These are phyloP conservation scores for Colletotrichum sp. DNA, from an alignment of 2,329 filamentous ascomycete genomes.

Conservation along the genomic window DNA sequence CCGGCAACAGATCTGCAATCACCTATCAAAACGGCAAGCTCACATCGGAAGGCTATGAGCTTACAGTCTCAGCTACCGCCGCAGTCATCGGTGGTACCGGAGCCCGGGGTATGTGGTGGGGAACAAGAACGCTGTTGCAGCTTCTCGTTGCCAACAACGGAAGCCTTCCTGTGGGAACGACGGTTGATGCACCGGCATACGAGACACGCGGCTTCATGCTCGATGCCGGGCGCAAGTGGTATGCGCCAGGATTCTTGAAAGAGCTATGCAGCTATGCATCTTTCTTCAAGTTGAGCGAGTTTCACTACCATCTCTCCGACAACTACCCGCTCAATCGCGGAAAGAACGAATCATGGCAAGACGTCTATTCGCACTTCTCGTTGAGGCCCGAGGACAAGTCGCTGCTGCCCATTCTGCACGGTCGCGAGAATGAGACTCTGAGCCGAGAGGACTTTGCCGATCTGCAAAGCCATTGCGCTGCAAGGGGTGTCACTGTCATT, in stretches of 20 bases:
- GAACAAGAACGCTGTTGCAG: slow-evolving; percentile 50
- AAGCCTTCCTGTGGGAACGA: slow-evolving; percentile 29
- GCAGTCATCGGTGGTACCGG: slow-evolving; percentile 45
- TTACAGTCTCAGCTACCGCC: slow-evolving; percentile 38
- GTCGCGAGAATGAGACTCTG: slow-evolving; percentile 27
- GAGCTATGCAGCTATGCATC: slow-evolving; percentile 48
- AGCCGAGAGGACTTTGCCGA: slow-evolving; percentile 45
- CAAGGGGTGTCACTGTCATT: slow-evolving; percentile 56
- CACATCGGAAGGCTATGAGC: slow-evolving; percentile 56
- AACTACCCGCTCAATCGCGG: slow-evolving; percentile 53
- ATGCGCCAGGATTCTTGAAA: slow-evolving; percentile 37
- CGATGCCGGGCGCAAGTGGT: slow-evolving; percentile 29
- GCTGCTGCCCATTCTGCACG: slow-evolving; percentile 24
- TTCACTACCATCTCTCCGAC: slow-evolving; percentile 55
- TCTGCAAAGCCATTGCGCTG: slow-evolving; percentile 54
- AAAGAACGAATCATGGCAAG: slow-evolving; percentile 47
- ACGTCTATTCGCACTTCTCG: slow-evolving; percentile 51
- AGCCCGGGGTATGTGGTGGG: slow-evolving; percentile 51
- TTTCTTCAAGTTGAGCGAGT: slow-evolving; percentile 54
- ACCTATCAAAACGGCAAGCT: slow-evolving; percentile 50
- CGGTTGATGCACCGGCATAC: slow-evolving; percentile 46
- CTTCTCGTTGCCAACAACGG: slow-evolving; percentile 35
- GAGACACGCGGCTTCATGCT: slow-evolving; percentile 48
- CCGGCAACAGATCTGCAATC: slow-evolving; percentile 29
- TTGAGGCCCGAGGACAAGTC: slow-evolving; percentile 35